Base-by-base conservation (phyloP, 1,284 basidiomycete species). In the Cutaneotrichosporon dermatis region DNA sequence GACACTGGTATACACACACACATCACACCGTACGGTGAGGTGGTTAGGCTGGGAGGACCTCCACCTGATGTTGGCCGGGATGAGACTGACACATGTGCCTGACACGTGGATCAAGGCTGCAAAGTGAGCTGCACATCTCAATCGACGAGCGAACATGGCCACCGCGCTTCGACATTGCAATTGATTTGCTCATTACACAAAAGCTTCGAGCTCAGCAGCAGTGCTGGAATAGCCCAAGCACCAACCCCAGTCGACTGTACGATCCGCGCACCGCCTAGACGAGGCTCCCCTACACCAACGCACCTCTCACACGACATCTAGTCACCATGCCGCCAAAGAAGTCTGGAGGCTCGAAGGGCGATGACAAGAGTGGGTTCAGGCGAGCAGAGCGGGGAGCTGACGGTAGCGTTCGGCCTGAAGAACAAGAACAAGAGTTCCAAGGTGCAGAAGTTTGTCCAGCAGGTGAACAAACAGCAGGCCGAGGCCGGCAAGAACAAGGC, bases 351-450 rank as follows among this genome's bases (percentile, higher is more conserved):
- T 44, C 60, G 59, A 70, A 68, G 61, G 25, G 11, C 37, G 75
- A 76, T 52, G 75, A 76, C 70, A 76, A 76, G 70, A 62, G 61
- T 58, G 9, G 61, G 11, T 40, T 25, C 25, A 25, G 25, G 25
- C 25, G 25, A 25, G 25, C 25, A 25, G 25, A 25, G 25, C 25
- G 25, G 25, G 25, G 25, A 25, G 25, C 58, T 59, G 33, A 59
- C 49, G 15, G 8, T 42, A 58, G 57, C 88, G 63, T 95, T 95
- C 77, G 91, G 92, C 60, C 83, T 94, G 86, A 93, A 94, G 84
- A 95, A 94, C 80, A 94, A 95, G 89, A 94, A 93, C 76, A 93
- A 93, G 82, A 93, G 90, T 11, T 82, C 89, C 66, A 97, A 90
- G 79, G 94, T 92, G 35, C 90, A 98, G 81, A 87, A 89, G 73